phyloP scores from a whole-genome alignment of 2,329 filamentous ascomycete species.

The Grosmannia huntii region DNA sequence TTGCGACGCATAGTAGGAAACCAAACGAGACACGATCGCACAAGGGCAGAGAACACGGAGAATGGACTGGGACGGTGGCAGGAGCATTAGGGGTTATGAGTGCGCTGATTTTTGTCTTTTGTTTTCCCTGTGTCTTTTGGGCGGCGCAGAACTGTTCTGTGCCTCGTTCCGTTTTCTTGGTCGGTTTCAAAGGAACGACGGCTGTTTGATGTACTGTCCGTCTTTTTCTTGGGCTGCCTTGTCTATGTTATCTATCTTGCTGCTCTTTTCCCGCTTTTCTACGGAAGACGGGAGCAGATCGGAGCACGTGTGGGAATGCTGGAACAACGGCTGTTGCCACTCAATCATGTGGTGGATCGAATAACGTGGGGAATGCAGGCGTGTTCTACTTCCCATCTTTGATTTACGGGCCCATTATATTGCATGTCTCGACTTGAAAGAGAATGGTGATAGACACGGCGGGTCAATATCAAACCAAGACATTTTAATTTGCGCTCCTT shows the following conservation, averaged over 20 bases:
- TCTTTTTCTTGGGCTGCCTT: not conserved
- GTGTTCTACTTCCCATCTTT: not conserved
- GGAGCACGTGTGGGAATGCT: not conserved
- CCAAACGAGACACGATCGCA: slow-evolving; percentile 1
- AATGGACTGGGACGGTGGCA: not conserved
- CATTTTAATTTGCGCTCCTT: not conserved
- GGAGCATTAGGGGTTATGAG: not conserved
- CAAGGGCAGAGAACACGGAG: not conserved
- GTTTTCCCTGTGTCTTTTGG: not conserved
- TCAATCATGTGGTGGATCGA: not conserved
- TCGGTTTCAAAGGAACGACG: no score
- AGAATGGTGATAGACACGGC: no score
- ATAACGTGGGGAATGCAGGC: not conserved
- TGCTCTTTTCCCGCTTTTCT: not conserved
- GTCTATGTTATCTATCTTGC: not conserved
- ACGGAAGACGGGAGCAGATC: not conserved
- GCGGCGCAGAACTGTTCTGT: not conserved
- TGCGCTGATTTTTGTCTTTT: not conserved
- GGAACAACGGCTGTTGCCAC: not conserved
- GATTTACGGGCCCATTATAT: not conserved
- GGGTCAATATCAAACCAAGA: not conserved
- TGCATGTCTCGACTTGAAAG: not conserved
- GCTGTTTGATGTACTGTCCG: not conserved
- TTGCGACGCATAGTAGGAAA: not conserved
- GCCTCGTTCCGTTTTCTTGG: not conserved